Conservation (phyloP, 2,329 filamentous ascomycete genomes). For the Akanthomyces uredinophilus region DNA sequence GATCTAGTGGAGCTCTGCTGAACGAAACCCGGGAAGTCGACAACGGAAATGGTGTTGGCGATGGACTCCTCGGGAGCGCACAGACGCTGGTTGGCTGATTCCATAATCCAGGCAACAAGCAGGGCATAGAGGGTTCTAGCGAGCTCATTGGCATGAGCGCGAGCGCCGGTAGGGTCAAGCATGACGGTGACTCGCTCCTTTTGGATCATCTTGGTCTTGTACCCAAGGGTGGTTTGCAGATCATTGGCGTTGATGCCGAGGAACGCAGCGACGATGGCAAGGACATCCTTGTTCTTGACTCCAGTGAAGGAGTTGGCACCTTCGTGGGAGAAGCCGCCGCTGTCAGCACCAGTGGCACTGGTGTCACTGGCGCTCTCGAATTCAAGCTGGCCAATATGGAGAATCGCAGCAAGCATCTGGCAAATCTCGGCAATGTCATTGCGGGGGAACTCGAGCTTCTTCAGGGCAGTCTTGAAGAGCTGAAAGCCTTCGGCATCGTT, state of each 20-base stretch:
- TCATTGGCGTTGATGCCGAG: constrained; percentile 76
- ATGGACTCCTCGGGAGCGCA: constrained; percentile 85
- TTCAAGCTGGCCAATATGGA: constrained; percentile 97
- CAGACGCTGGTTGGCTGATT: constrained; percentile 83
- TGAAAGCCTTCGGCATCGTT: constrained; percentile 95
- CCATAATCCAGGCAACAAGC: constrained; percentile 88
- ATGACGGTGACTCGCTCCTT: constrained; percentile 97
- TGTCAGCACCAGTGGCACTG: constrained; percentile 76
- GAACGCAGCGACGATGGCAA: constrained; percentile 87
- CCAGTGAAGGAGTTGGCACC: constrained; percentile 79
- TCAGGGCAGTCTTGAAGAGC: constrained; percentile 91
- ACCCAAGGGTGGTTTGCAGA: constrained; percentile 82
- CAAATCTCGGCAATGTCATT: constrained; percentile 96
- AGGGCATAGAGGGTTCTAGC: constrained; percentile 91
- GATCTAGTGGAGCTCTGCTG: constrained; percentile 80
- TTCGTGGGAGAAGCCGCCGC: constrained; percentile 93
- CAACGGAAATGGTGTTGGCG: constrained; percentile 87
- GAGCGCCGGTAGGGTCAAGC: constrained; percentile 86
- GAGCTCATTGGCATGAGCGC: constrained; percentile 88
- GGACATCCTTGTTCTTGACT: constrained; percentile 89
- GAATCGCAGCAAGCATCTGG: constrained; percentile 84
- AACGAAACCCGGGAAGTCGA: constrained; percentile 94
- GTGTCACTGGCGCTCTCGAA: constrained; percentile 81
- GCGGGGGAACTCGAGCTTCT: constrained; percentile 89
- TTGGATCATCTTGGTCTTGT: constrained; percentile 95